phyloP scores from a whole-genome alignment of 805 yeast genomes.

The Lipomyces mesembrius region DNA sequence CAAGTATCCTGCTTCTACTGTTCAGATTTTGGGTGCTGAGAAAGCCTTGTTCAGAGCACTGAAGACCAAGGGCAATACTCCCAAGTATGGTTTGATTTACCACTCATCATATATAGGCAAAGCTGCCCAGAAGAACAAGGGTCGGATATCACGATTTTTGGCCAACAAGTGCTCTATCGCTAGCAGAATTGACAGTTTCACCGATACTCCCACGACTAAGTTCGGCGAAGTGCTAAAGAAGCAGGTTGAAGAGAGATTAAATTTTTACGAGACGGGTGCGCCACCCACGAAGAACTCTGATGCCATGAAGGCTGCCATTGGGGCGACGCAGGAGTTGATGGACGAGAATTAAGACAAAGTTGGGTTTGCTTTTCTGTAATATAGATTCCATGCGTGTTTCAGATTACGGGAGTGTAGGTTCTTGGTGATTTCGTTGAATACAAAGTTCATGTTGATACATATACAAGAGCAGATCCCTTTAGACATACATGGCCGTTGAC shows the following conservation, averaged over 20 bases:
- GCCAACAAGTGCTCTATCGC: constrained; percentile 99
- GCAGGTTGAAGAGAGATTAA: constrained; percentile 97
- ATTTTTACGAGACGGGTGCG: constrained; percentile 93
- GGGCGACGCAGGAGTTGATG: constrained; percentile 49
- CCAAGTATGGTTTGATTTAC: constrained; percentile 93
- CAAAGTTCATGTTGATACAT: constrained; percentile 5
- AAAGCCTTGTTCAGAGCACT: constrained; percentile 90
- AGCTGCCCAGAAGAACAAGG: constrained; percentile 96
- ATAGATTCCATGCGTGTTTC: not conserved
- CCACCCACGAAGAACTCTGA: constrained; percentile 95
- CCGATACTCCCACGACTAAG: constrained; percentile 88
- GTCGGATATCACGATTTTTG: constrained; percentile 96
- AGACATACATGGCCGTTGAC: constrained; percentile 35
- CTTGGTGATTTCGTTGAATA: constrained; percentile 7
- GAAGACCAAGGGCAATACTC: constrained; percentile 95
- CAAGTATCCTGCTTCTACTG: constrained; percentile 98
- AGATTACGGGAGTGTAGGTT: not conserved
- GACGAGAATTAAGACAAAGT: constrained; percentile 12
- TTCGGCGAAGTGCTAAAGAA: constrained; percentile 90
- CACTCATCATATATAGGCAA: constrained; percentile 93
- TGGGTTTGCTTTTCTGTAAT: constrained; percentile 4
- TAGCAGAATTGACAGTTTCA: constrained; percentile 95
- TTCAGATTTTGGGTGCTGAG: constrained; percentile 96
- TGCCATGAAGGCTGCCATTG: constrained; percentile 90
- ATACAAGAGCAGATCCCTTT: not conserved